Percentiles rank a stretch among this genome's conserved stretches.
phyloP scores from a whole-genome alignment of 345 rosid species.

The rapeseed (Brassica napus) region DNA sequence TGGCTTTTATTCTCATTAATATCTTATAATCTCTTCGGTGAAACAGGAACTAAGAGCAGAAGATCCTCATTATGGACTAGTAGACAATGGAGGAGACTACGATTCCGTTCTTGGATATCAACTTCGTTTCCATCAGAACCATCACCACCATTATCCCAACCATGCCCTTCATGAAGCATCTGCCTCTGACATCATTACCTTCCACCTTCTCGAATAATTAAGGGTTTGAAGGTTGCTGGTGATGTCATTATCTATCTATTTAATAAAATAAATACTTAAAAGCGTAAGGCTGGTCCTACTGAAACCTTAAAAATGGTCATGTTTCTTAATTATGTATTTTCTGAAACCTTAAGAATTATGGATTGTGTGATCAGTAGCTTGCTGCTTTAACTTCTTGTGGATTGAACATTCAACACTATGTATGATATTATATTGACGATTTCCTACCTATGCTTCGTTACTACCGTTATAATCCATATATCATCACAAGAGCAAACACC shows the following conservation, averaged over 20 bases:
- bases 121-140: constrained; percentile 47
- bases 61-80: constrained; percentile 66
- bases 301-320: constrained; percentile 23
- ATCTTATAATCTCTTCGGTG: not conserved
- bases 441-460: not conserved
- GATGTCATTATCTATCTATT: constrained; percentile 12
- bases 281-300: constrained; percentile 2
- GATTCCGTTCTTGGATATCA: constrained; percentile 51
- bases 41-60: constrained; percentile 51
- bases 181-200: constrained; percentile 44
- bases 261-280: constrained; percentile 2
- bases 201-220: constrained; percentile 39
- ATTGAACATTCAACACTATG: not conserved
- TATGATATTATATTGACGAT: constrained; percentile 4
- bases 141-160: constrained; percentile 37
- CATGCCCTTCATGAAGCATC: constrained; percentile 38
- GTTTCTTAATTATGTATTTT: constrained; percentile 25
- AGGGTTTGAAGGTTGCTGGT: not conserved
- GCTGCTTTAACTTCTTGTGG: constrained; percentile 24
- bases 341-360: constrained; percentile 17
- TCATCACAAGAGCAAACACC: not conserved
- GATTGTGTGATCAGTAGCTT: constrained; percentile 23
- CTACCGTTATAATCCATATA: not conserved
- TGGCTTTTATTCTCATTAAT: not conserved
- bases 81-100: constrained; percentile 59